These are phyloP conservation scores for Danielia oregonensis DNA, from an alignment of 805 yeast genomes.

Conservation along the genomic window DNA sequence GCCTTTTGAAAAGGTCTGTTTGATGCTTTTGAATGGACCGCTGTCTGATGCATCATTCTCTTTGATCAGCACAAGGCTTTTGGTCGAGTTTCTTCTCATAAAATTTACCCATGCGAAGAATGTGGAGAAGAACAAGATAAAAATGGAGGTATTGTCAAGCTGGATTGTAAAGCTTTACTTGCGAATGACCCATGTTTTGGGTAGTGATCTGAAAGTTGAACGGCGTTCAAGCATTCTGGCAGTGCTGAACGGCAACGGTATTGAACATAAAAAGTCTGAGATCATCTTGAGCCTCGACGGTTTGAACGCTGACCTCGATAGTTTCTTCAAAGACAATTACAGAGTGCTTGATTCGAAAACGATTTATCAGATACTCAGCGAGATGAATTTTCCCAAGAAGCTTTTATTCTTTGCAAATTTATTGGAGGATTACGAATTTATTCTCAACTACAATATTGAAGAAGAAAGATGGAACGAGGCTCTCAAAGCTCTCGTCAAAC, in stretches of 20 bases:
- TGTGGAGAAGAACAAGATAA: constrained; percentile 25
- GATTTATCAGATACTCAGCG: constrained; percentile 64
- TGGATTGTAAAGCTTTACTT: constrained; percentile 64
- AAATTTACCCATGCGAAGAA: constrained; percentile 25
- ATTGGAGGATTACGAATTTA: constrained; percentile 64
- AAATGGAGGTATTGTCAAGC: constrained; percentile 48
- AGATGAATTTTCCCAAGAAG: constrained; percentile 62
- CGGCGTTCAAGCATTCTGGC: neutral
- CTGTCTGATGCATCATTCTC: constrained; percentile 5
- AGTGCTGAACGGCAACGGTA: neutral
- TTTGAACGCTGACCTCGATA: constrained; percentile 24
- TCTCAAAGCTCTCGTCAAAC: constrained; percentile 49
- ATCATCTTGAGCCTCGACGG: neutral
- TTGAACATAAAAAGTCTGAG: neutral
- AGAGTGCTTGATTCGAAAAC: constrained; percentile 60
- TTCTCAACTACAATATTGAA: constrained; percentile 65
- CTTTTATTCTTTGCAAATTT: constrained; percentile 64
- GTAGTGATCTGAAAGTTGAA: constrained; percentile 21
- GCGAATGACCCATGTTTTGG: constrained; percentile 42
- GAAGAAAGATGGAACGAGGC: constrained; percentile 73
- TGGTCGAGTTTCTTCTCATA: constrained; percentile 31
- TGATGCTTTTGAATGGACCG: constrained; percentile 37
- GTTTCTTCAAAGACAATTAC: constrained; percentile 49
- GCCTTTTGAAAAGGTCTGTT: constrained; percentile 67
- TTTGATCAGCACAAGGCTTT: constrained; percentile 21